Percentiles rank a stretch among this genome's conserved stretches.
Conservation (phyloP, 202 grass and related monocot genomes). For the Elaeis oleifera region DNA sequence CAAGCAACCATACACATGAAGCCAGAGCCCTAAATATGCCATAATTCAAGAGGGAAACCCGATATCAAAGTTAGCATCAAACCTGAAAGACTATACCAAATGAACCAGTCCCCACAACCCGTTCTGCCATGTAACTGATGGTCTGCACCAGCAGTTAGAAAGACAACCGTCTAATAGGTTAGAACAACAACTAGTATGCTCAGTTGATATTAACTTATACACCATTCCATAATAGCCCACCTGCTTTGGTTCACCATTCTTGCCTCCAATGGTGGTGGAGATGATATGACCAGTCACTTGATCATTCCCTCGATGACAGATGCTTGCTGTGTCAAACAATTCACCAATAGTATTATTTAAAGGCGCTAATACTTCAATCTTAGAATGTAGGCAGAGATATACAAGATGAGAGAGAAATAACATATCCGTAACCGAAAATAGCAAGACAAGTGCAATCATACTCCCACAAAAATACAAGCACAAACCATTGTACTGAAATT, state of each 20-base stretch:
- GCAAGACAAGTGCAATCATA: too few relatives aligned
- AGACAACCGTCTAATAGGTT: neutral
- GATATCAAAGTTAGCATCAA: neutral
- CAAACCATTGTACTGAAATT: too few relatives aligned
- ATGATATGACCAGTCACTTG: slow-evolving; percentile 21
- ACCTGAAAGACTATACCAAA: slow-evolving; percentile 25
- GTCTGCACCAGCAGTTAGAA: neutral
- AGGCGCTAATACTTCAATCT: too few relatives aligned
- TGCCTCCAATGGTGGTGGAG: slow-evolving; percentile 23
- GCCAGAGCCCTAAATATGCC: neutral
- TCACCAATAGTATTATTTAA: too few relatives aligned
- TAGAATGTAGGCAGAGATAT: too few relatives aligned
- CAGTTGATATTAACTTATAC: neutral
- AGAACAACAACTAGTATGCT: neutral
- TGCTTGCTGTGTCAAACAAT: slow-evolving; percentile 8
- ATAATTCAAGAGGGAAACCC: neutral
- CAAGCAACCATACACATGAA: neutral
- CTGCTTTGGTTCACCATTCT: slow-evolving; percentile 25
- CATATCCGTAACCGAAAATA: too few relatives aligned
- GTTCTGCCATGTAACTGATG: slow-evolving; percentile 23
- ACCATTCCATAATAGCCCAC: neutral
- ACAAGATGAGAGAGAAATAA: too few relatives aligned
- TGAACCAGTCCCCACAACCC: slow-evolving; percentile 14
- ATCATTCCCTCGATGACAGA: slow-evolving; percentile 11
- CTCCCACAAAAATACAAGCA: too few relatives aligned